Evolutionary conservation across 768 basidiomycete genomes (phyloP), one percentile per base, ranked within the genome.

Genomic region (Lactifluus piperatus): DNA sequence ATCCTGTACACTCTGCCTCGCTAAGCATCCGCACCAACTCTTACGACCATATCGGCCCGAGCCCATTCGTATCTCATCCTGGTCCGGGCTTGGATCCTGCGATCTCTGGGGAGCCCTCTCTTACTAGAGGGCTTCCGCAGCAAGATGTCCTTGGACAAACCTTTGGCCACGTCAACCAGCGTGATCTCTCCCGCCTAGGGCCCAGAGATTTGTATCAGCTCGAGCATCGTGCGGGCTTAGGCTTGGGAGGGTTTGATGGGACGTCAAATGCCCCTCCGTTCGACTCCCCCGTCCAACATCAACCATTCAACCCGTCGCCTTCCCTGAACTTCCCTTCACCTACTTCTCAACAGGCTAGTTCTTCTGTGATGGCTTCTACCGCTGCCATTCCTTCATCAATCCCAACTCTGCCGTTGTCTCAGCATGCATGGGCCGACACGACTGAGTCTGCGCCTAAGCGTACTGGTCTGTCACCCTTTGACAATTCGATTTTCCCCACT

Each of bases 171-270:
- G 44, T 63, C 44, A 63, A 48, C 24, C 64, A 65, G 37, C 64
- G 56, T 22, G 64, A 65, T 46, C 52, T 64, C 37, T 48, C 62
- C 30, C 62, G 64, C 29, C 24, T 64, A 26, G 64, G 62, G 10
- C 22, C 64, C 18, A 58, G 62, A 27, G 64, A 64, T 16, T 30
- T 63, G 29, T 64, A 64, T 50, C 54, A 63, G 34, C 44, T 34
- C 7, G 57, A 59, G 16, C 57, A 54, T 44, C 64, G 53, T 9
- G 7, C 52, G 22, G 62, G 54, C 46, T 39, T 63, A 30, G 62
- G 55, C 29, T 30, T 60, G 16, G 62, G 62, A 29, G 62, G 41
- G 24, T 64, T 59, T 36, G 52, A 63, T 32, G 57, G 56, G 29
- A 44, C 47, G 11, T 46, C 45, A 6, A 54, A 41, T 45, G 51